A percentile compares a stretch with the other conserved stretches of the same genome.
Conservation (phyloP, 495 filamentous ascomycete genomes). For the Trichodelitschia bisporula region DNA sequence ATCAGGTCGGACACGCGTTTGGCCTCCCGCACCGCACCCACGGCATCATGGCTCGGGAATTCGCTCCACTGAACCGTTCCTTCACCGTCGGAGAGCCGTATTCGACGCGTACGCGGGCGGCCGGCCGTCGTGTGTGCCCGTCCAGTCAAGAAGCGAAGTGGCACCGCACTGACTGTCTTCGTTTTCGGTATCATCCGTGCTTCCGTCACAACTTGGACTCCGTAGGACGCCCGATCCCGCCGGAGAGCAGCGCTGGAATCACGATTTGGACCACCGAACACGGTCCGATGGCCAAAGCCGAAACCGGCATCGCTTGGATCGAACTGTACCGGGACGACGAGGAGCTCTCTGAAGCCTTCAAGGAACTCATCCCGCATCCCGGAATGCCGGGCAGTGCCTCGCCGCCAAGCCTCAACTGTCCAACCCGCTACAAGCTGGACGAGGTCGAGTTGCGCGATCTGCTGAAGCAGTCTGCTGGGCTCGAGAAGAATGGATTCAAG, state of each 20-base stretch:
- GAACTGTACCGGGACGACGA: conserved; percentile 61
- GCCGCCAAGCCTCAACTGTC: too few species aligned
- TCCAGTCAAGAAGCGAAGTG: conserved; percentile 62
- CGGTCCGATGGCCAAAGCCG: conserved; percentile 53
- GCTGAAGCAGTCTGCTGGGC: conserved; percentile 42
- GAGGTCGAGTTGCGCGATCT: conserved; percentile 50
- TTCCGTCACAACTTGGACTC: conserved; percentile 69
- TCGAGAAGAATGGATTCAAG: conserved; percentile 38
- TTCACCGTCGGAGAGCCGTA: conserved; percentile 59
- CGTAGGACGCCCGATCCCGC: too few species aligned
- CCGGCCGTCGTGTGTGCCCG: conserved; percentile 43
- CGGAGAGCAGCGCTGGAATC: conserved; percentile 57
- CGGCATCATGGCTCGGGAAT: conserved; percentile 76
- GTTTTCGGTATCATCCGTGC: conserved; percentile 76
- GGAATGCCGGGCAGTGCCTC: conserved; percentile 23
- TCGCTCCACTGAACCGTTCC: conserved; percentile 56
- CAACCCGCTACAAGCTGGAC: conserved; percentile 33
- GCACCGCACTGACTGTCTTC: conserved; percentile 71
- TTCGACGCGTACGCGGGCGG: conserved; percentile 59
- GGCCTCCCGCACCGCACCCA: conserved; percentile 71
- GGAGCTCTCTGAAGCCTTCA: conserved; percentile 42
- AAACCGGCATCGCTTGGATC: conserved; percentile 56
- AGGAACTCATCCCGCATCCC: conserved; percentile 43
- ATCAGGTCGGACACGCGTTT: conserved; percentile 69
- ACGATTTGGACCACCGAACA: conserved; percentile 75